These are phyloP conservation scores for Stenogyne calaminthoides DNA, from an alignment of 305 asterid genomes.

Conservation along the genomic window DNA sequence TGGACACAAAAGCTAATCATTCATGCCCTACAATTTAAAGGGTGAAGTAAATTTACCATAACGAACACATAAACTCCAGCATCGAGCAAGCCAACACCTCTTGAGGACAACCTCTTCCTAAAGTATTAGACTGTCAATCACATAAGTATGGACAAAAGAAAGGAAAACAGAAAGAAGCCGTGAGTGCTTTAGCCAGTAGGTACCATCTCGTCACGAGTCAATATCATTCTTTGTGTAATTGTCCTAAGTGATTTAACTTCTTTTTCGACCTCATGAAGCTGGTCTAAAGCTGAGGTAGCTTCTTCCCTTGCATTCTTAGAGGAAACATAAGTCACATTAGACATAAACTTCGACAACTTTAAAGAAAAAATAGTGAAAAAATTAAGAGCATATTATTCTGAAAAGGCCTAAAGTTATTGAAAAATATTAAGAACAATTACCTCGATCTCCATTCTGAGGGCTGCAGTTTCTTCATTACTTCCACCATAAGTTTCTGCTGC, in stretches of 20 bases:
- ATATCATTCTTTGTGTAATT: constrained; percentile 65
- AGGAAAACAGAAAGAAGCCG: constrained; percentile 20
- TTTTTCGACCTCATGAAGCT: constrained; percentile 48
- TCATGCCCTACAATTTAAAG: background rate
- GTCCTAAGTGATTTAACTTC: constrained; percentile 64
- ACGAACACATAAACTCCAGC: constrained; percentile 73
- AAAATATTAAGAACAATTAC: constrained; percentile 35
- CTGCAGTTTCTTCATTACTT: constrained; percentile 61
- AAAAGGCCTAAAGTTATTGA: background rate
- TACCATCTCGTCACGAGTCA: constrained; percentile 87
- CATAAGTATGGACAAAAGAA: constrained; percentile 39
- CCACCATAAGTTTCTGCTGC: constrained; percentile 80
- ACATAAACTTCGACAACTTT: background rate
- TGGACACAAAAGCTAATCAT: too few species aligned
- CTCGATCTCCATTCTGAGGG: constrained; percentile 83
- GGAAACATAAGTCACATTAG: constrained; percentile 22
- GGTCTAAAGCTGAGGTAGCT: constrained; percentile 63
- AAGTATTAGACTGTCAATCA: constrained; percentile 46
- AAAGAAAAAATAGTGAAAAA: too few species aligned
- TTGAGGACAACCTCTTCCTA: constrained; percentile 94
- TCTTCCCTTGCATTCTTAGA: constrained; percentile 74
- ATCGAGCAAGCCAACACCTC: constrained; percentile 94
- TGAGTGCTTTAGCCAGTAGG: constrained; percentile 21
- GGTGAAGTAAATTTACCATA: constrained; percentile 48
- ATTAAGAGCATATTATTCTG: background rate